Evolutionary conservation across 2,329 filamentous ascomycete species (phyloP), one percentile per base, ranked within the genome.

Genomic region (Colletotrichum plurivorum): DNA sequence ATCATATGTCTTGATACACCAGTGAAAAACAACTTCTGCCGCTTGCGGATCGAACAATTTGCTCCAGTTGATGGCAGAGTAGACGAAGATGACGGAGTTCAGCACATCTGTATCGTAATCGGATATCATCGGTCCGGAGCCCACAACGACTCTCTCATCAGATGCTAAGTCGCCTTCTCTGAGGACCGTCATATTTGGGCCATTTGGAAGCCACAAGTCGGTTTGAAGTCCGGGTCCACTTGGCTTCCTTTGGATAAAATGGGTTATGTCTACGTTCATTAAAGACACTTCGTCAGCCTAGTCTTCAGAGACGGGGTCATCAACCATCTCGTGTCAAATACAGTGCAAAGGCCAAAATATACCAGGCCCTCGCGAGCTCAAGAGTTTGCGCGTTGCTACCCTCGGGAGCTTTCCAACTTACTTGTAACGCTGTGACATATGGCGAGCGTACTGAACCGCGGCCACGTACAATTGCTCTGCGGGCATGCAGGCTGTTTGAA

Each of bases 381-480:
- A 5, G 27, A 31, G 9, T 31, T 10, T 5, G 27, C 27, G 27
- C 27, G 6, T 31, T 7, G 27, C 27, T 31, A 6, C 8, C 6
- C 8, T 6, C 27, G 27, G 27, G 8, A 6, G 8, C 8, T 31
- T 31, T 31, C 27, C 5, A 31, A 31, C 31, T 36, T 5, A 36
- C 31, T 36, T 8, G 15, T n/a, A 43, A 43, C 13, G 41, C 13
- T n/a, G 13, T n/a, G 41, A 8, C 41, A 43, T 8, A 43, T 49
- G 8, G 64, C 59, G 22, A 67, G 64, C 4, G 64, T 56, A 15
- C 39, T 63, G 1, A 57, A 58, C 15, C n/a, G n/a, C 5, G 60
- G 51, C 64, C 64, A 67, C 16, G 59, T 67, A 7, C 64, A 67
- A 18, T 67, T 57, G 22, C 51, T 36, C 46, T 6, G 64, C 31